Evolutionary conservation across 2,329 filamentous ascomycete species (phyloP).

Genomic region (Apiospora aurea): DNA sequence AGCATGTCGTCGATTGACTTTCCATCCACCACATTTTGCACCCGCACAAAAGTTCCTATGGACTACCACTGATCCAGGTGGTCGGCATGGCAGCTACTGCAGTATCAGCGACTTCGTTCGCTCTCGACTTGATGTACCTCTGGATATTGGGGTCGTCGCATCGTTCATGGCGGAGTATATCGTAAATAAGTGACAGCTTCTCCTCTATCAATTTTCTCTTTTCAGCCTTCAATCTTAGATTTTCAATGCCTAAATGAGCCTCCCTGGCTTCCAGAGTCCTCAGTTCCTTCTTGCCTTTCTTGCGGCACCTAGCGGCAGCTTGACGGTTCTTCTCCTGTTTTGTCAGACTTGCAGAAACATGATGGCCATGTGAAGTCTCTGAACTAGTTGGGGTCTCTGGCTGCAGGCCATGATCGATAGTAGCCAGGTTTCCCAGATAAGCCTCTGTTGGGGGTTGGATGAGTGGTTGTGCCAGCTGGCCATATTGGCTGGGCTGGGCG

Average conservation of each 20-base stretch:
- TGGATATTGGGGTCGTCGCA: not conserved
- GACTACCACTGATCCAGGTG: too few species aligned
- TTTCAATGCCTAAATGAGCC: not conserved
- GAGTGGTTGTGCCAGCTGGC: not conserved
- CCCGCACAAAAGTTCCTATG: not conserved
- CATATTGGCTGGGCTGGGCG: not conserved
- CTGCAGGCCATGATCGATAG: not conserved
- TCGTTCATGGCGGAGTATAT: not conserved
- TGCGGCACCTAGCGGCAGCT: not conserved
- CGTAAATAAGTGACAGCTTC: not conserved
- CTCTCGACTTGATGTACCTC: not conserved
- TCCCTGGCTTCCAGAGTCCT: not conserved
- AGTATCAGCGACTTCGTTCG: not conserved
- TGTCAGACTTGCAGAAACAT: not conserved
- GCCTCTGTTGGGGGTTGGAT: not conserved
- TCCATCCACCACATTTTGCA: not conserved
- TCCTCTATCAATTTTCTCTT: not conserved
- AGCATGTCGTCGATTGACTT: not conserved
- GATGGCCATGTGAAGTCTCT: not conserved
- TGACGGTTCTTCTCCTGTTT: not conserved
- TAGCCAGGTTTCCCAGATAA: not conserved
- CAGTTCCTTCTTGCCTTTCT: not conserved
- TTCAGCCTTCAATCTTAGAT: not conserved
- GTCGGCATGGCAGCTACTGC: not conserved
- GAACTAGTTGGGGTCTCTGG: not conserved